Evolutionary conservation across 129 eudicot species (phyloP), one percentile per base, ranked within the genome.

Genomic region (Chrysanthemum lavandulifolium): DNA sequence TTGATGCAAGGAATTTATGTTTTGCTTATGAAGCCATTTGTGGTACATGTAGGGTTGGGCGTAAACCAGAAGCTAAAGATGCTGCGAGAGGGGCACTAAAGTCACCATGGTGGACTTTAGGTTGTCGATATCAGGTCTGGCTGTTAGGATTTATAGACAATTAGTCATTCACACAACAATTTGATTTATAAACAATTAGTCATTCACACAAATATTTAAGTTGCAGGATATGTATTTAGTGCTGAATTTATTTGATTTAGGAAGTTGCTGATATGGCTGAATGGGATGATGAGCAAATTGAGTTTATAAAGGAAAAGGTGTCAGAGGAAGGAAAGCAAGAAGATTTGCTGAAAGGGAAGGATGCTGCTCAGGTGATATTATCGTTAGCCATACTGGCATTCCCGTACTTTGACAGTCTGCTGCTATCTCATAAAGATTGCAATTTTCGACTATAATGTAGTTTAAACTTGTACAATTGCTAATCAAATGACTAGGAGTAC

Each of bases 41-140:
- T 55, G 65, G n/a, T 13, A 66, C 62, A 14, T 57, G 33, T 74
- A 95, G 99, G 87, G 99, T 95, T 71, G 99, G 99, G 53, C 94
- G 94, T 64, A 82, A 61, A 36, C 6, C 78, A 70, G 99, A 95
- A 91, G 97, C 99, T 56, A 95, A 95, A 85, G 97, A 95, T 83
- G 88, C 94, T 77, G 99, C 99, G 31, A 86, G 99, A 69, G 97
- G 86, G 55, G 99, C 99, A 47, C 68, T 95, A 52, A 95, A 95
- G 76, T 95, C 99, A 65, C 99, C 99, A 66, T 95, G 99, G 99
- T 95, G 99, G 99, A 95, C 99, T 55, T 78, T 95, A 83, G 99
- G 99, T 64, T 95, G 99, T 71, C 77, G 82, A 70, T 95, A 95
- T 74, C 86, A 91, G 93, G 99, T 84, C 45, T 14, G n/a, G 49